These are phyloP conservation scores for Cudoniella acicularis DNA, from an alignment of 495 filamentous ascomycete genomes.

Conservation along the genomic window DNA sequence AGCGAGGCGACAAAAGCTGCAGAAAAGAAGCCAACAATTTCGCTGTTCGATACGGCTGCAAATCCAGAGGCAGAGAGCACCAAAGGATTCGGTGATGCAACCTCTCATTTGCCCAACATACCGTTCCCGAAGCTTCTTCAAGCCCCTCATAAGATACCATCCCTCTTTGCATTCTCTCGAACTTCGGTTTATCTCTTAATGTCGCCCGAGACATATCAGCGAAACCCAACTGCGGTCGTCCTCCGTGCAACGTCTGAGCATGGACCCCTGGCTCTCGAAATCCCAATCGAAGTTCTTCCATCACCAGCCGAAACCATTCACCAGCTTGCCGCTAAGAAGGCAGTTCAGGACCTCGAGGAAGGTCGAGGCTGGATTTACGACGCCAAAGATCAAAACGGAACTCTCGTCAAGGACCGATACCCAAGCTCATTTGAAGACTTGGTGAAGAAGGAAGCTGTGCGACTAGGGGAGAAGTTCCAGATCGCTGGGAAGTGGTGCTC, in stretches of 20 bases:
- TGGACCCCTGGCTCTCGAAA: constrained; percentile 55
- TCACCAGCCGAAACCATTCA: constrained; percentile 57
- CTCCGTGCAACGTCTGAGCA: constrained; percentile 50
- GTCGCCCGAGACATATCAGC: constrained; percentile 40
- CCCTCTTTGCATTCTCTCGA: constrained; percentile 61
- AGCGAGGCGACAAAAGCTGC: neutral
- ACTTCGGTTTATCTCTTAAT: constrained; percentile 62
- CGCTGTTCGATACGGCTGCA: constrained; percentile 50
- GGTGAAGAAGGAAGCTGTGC: constrained; percentile 58
- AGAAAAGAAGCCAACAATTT: constrained; percentile 41
- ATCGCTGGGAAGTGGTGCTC: constrained; percentile 65
- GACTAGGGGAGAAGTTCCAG: constrained; percentile 59
- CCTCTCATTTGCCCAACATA: constrained; percentile 45
- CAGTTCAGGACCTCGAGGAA: constrained; percentile 64
- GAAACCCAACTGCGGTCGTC: constrained; percentile 49
- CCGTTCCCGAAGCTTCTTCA: constrained; percentile 53
- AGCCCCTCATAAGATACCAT: constrained; percentile 56
- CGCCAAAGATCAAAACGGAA: constrained; percentile 39
- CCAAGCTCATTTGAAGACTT: constrained; percentile 47
- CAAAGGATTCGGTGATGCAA: constrained; percentile 24
- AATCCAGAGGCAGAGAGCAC: constrained; percentile 37
- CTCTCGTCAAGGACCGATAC: constrained; percentile 45
- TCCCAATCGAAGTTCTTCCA: constrained; percentile 52
- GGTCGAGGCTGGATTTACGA: constrained; percentile 61
- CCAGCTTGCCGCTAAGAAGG: constrained; percentile 65